Evolutionary conservation across 129 eudicot genomes (phyloP), one percentile per base, ranked within the genome.

Genomic region (Silybum marianum): DNA sequence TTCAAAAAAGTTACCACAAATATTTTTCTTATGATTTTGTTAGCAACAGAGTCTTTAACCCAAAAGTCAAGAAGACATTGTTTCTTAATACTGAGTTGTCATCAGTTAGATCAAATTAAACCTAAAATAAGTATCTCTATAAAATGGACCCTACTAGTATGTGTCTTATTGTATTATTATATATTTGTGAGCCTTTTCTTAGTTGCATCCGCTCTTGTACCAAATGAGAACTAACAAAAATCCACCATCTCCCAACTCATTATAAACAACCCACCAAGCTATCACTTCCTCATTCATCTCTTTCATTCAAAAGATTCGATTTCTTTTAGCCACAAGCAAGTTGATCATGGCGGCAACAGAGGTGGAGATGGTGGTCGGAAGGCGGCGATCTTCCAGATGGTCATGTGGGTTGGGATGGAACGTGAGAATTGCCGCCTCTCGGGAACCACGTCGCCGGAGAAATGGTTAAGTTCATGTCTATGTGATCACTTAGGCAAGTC

Each of bases 401-500:
- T 39, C 40, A 5, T 39, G 78, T 19, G 69, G 75, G 40, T 66
- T 25, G 9, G 79, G 66, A 46, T 83, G 82, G 82, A 77, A 77
- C 70, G 83, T 77, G 51, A 72, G 86, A 32, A 72, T 78, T 18
- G 83, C 83, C 4, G 70, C 86, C 71, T 83, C 86, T 19, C 79
- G 86, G 46, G 86, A 83, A 72, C 70, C 10, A 72, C 9, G 19
- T 21, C 6, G n/a, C 4, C 14, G 42, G 74, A 63, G 58, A 60
- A 71, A 40, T 48, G 23, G 28, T 78, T 83, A 72, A 83, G 63
- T 83, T 78, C 71, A 63, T 83, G 83, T 83, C 86, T 83, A 78
- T 78, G 82, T 83, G 79, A 78, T 83, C 86, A 77, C 79, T 83
- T 83, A 83, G 86, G 86, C 86, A 83, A 83, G 86, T 83, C 83